Conservation (phyloP, 257 asterid species). For the Lycium ferocissimum region DNA sequence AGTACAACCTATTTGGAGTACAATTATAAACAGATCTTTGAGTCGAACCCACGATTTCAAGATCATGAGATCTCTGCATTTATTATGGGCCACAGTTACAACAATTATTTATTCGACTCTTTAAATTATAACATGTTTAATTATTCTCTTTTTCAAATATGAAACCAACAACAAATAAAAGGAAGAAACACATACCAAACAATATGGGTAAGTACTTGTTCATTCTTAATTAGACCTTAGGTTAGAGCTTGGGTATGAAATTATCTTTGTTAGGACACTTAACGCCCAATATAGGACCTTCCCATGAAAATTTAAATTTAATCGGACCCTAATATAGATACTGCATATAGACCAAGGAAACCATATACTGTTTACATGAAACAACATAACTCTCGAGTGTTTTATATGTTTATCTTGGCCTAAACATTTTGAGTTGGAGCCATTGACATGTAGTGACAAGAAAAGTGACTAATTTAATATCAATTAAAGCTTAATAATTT, state of each 20-base stretch:
- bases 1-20: neutral
- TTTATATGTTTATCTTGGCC: neutral
- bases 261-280: neutral
- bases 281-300: neutral
- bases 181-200: neutral
- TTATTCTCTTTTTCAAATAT: neutral
- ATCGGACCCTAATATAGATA: too few relatives aligned
- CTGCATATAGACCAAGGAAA: neutral
- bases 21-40: neutral
- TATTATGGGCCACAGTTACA: neutral
- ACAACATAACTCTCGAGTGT: neutral
- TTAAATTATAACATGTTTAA: neutral
- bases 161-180: neutral
- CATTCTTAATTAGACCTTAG: fast-evolving
- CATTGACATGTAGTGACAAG: neutral
- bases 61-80: conserved; percentile 23
- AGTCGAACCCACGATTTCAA: neutral
- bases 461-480: neutral
- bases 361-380: neutral
- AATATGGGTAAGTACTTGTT: neutral
- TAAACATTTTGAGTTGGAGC: neutral
- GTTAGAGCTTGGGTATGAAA: neutral
- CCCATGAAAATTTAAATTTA: neutral
- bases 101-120: neutral
- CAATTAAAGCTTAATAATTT: neutral